Conservation (phyloP, 495 filamentous ascomycete species). For the Penicillium maclennaniae region DNA sequence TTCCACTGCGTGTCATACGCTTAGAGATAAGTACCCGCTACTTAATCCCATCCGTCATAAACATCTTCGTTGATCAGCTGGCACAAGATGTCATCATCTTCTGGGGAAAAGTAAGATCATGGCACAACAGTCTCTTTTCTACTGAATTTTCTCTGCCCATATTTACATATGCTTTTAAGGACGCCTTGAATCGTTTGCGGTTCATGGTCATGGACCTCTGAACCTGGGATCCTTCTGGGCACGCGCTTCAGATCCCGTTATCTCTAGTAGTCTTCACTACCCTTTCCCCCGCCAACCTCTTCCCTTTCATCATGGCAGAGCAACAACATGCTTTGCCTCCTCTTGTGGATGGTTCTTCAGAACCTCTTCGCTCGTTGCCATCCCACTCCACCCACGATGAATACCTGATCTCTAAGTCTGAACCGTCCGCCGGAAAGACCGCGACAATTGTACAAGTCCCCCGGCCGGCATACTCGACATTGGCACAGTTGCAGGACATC, state of each 20-base stretch:
- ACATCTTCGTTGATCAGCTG: conserved; percentile 19
- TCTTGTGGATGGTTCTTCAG: conserved; percentile 1
- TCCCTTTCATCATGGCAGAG: conserved; percentile 12
- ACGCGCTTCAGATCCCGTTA: conserved; percentile 4
- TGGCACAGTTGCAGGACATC: conserved; percentile 11
- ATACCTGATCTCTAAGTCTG: conserved; percentile 2
- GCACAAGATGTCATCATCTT: conserved; percentile 26
- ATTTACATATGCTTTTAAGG: not conserved
- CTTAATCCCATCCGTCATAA: conserved; percentile 8
- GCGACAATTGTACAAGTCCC: conserved; percentile 14
- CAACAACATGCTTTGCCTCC: not conserved
- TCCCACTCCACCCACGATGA: not conserved
- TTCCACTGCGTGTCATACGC: not conserved
- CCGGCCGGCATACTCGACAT: conserved; percentile 19
- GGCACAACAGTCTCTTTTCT: conserved; percentile 1
- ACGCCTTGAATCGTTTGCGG: not conserved
- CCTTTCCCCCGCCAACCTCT: not conserved
- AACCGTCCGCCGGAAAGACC: conserved; percentile 4
- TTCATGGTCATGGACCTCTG: conserved; percentile 19
- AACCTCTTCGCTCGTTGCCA: not conserved
- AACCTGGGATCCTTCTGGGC: conserved; percentile 1
- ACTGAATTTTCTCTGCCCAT: not conserved
- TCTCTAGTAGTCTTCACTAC: not conserved
- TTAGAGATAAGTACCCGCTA: conserved; percentile 4
- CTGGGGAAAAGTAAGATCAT: conserved; percentile 13